Evolutionary conservation across 2,329 filamentous ascomycete species (phyloP).

Genomic region (Pyricularia sp.): DNA sequence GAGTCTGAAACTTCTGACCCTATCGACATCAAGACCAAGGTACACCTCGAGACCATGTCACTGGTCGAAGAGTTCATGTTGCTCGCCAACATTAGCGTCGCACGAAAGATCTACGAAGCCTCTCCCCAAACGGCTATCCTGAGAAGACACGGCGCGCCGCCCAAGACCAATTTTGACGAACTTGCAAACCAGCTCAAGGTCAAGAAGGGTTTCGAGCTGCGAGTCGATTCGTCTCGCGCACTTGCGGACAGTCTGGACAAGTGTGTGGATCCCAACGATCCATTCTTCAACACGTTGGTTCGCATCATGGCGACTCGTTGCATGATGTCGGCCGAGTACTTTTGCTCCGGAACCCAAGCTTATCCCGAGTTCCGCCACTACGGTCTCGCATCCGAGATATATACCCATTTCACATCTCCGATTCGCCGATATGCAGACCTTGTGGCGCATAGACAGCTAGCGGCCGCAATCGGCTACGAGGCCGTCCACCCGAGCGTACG

Average conservation of each 20-base stretch:
- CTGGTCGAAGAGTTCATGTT: constrained; percentile 99
- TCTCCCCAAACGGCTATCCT: constrained; percentile 94
- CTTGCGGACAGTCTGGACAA: constrained; percentile 82
- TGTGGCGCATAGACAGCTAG: constrained; percentile 74
- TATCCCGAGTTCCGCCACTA: constrained; percentile 96
- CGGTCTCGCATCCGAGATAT: constrained; percentile 89
- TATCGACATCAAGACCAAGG: constrained; percentile 90
- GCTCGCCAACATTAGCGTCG: constrained; percentile 91
- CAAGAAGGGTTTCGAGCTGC: constrained; percentile 69
- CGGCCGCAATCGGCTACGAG: constrained; percentile 84
- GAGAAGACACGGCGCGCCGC: constrained; percentile 80
- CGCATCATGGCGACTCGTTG: constrained; percentile 95
- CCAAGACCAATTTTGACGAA: constrained; percentile 93
- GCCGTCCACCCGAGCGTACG: constrained; percentile 68
- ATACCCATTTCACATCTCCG: constrained; percentile 96
- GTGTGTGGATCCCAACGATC: constrained; percentile 67
- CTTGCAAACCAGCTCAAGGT: constrained; percentile 80
- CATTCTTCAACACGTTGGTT: constrained; percentile 97
- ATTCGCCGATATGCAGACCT: constrained; percentile 97
- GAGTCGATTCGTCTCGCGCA: constrained; percentile 78
- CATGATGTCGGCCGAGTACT: constrained; percentile 99
- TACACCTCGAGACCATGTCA: constrained; percentile 88
- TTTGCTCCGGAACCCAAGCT: constrained; percentile 83
- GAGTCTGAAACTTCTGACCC: constrained; percentile 95
- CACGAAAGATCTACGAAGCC: constrained; percentile 74